These are phyloP conservation scores for Wallacemonas collosoma DNA, from an alignment of 208 protist genomes.

Conservation along the genomic window DNA sequence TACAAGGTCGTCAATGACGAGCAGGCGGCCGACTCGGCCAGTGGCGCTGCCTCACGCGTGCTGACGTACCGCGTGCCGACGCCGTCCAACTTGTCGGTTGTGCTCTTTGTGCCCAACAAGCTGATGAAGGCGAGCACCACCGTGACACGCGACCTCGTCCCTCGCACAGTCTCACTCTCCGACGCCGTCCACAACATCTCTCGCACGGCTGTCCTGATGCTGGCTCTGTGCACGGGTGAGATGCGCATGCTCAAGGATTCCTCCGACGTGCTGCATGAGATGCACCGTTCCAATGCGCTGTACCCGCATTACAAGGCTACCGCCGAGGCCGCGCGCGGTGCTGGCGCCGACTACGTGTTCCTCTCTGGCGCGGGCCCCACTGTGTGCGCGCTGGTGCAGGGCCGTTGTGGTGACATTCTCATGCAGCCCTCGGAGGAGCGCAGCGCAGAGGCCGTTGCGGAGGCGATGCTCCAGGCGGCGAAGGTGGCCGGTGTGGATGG, in stretches of 20 bases:
- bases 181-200: conserved; percentile 94
- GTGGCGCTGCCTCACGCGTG: conserved; percentile 5
- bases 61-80: conserved; percentile 84
- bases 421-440: conserved; percentile 55
- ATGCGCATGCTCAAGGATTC: conserved; percentile 67
- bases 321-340: conserved; percentile 53
- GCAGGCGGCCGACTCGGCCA: conserved; percentile 7
- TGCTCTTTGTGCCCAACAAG: conserved; percentile 90
- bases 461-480: conserved; percentile 79
- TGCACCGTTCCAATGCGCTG: conserved; percentile 61
- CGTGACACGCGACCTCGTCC: conserved; percentile 81
- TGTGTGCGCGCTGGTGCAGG: conserved; percentile 74
- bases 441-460: conserved; percentile 58
- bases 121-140: conserved; percentile 90
- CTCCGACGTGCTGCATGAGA: conserved; percentile 87
- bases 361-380: conserved; percentile 80
- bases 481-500: conserved; percentile 54
- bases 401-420: conserved; percentile 61
- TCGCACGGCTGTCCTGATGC: conserved; percentile 84
- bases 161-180: conserved; percentile 51
- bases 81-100: conserved; percentile 69
- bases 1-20: conserved; percentile 39
- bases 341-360: conserved; percentile 79
- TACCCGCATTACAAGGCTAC: conserved; percentile 84
- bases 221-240: conserved; percentile 72